Base-by-base conservation (phyloP, 148 eudicot species). In the Dianthus caryophyllus region DNA sequence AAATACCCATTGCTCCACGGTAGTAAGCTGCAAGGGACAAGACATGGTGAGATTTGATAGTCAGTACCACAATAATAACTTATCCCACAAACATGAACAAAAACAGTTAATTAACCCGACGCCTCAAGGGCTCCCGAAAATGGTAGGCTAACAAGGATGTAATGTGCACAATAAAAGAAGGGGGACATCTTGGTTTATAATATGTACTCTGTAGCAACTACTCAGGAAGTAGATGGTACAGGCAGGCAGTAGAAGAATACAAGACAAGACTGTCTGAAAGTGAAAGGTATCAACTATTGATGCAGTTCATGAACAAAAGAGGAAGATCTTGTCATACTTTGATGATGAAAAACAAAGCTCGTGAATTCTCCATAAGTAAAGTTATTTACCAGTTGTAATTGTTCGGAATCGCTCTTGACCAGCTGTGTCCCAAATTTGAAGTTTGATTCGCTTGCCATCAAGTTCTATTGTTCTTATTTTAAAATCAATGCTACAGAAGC, bases 1-100 rank as follows among this genome's bases (percentile, higher is more conserved):
- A 76, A 71, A 88, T 88, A 31, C 96, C 96, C 96, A 88, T 89
- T 73, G 96, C 96, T 74, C 91, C 96, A 49, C 96, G 96, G 61
- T 89, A 89, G 64, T 89, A 89, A 73, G 89, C 87, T 87, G 89
- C 79, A 75, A 24, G 75, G 59, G 61, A 61, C 38, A 66, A 17
- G 7, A 58, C 20, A 60, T n/a, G 15, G 25, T 52, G 38, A 67
- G 62, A 51, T 27, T 13, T 59, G 41, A 30, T n/a, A 60, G 29
- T 51, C 13, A 36, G n/a, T 20, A 33, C 46, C 33, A 22, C 44
- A 33, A 16, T 1, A 50, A 50, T 29, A 47, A 46, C 14, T 5
- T 9, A 9, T 67, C 18, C 43, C 44, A n/a, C 9, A 47, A 58
- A 16, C 25, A 33, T 56, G 5, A 29, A 14, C 10, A 24, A 56